Base-by-base conservation (phyloP, 805 yeast species). In the Ascoidea rubescens region DNA sequence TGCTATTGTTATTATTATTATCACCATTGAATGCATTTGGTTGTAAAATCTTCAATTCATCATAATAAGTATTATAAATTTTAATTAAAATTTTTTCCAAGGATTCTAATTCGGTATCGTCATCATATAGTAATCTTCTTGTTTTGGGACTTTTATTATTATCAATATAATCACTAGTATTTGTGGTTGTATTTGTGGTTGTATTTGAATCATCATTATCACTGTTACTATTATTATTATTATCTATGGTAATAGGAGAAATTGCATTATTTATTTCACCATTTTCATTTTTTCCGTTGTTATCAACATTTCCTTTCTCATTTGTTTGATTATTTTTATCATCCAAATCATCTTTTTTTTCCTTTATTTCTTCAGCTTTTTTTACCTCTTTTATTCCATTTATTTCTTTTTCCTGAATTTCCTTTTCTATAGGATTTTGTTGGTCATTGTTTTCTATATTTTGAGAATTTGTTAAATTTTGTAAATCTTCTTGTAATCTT, bases 101-200 rank as follows among this genome's bases (percentile, higher is more conserved):
- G 5, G 78, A 74, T 21, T 58, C 64, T 44, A 93, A 73, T 62
- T 93, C 98, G 49, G 74, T 78, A 62, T 90, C 97, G 60, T 87
- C 91, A 61, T 89, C 96, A 50, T 70, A 76, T 45, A 87, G 67
- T 43, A 89, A 67, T 57, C 81, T 76, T 45, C 77, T 70, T 1
- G 61, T 63, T 28, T 62, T 62, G 4, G 61, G 65, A 4, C 31
- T 43, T 31, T 28, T 5, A 31, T 43, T 44, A 12, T 21, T 44
- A 31, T 48, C 48, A n/a, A 31, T 42, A 17, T 30, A 28, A 28
- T 49, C 47, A 14, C 31, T 45, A 28, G 44, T 42, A n/a, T 31
- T 50, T 44, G 6, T 28, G 5, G 45, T 51, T 7, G 31, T 50
- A 43, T 56, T 51, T 17, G 52, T 50, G 17, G 45, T 49, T 45